Percentiles rank a stretch among this genome's conserved stretches.
Evolutionary conservation across 192 early-diverging fungal species (phyloP).

Genomic region (Entrophospora sp.): DNA sequence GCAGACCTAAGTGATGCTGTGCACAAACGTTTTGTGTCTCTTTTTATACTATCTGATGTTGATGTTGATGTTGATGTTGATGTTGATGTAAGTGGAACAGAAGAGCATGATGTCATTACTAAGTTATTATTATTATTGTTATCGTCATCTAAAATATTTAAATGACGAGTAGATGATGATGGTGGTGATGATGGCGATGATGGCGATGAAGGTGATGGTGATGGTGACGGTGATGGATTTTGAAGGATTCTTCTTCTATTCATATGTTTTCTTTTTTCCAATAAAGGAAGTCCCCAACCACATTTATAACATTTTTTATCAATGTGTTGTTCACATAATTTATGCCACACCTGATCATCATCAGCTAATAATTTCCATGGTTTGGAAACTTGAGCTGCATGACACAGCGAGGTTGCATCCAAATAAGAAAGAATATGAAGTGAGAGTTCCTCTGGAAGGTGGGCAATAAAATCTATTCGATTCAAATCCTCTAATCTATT

Average conservation of each 20-base stretch:
- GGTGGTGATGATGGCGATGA: slow-evolving; percentile 11
- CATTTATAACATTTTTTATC: slow-evolving; percentile 91
- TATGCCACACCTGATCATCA: slow-evolving; percentile 90
- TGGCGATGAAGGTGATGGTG: slow-evolving; percentile 13
- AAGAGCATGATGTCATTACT: neutral
- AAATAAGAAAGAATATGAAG: slow-evolving; percentile 82
- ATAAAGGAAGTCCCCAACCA: slow-evolving; percentile 92
- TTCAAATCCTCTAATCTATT: slow-evolving; percentile 59
- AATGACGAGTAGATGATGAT: slow-evolving; percentile 22
- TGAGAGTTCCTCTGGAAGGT: slow-evolving; percentile 70
- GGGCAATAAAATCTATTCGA: slow-evolving; percentile 75
- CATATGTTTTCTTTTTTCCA: slow-evolving; percentile 53
- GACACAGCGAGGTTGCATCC: slow-evolving; percentile 85
- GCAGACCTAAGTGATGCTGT: too few species aligned
- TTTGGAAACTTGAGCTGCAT: slow-evolving; percentile 78
- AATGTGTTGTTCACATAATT: slow-evolving; percentile 97
- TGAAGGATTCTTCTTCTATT: slow-evolving; percentile 24
- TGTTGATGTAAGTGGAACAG: slow-evolving; percentile 2
- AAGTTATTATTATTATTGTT: too few species aligned
- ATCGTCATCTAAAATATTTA: too few species aligned
- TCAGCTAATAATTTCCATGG: slow-evolving; percentile 79
- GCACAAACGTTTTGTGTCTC: too few species aligned
- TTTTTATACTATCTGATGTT: too few species aligned
- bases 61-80: slow-evolving; percentile 7
- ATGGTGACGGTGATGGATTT: slow-evolving; percentile 13